Evolutionary conservation across 305 asterid species (phyloP), one percentile per base, ranked within the genome.

Genomic region (Vinca major): DNA sequence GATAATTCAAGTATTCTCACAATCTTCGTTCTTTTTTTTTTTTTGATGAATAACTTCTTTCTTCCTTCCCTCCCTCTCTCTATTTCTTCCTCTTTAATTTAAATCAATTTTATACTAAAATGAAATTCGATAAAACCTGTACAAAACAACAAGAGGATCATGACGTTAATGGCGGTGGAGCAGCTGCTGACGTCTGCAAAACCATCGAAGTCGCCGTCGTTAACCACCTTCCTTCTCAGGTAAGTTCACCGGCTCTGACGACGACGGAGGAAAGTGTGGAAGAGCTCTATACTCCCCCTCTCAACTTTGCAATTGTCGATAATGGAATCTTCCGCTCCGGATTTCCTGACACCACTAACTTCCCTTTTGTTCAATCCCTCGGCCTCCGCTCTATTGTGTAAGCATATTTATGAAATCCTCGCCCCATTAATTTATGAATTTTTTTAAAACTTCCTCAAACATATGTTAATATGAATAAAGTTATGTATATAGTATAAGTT

Each of bases 321-420:
- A 67, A 70, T 54, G 95, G 88, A 55, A 78, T 87, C 67, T 87
- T 77, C 69, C 64, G 95, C 77, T 89, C 93, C 7, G 96, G 96
- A 19, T 86, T 89, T 10, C 96, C 96, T 10, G 82, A 86, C 62
- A 54, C 84, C 6, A 64, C 81, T 67, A 88, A 89, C 83, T 88
- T 89, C 82, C 43, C 80, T 67, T 89, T 88, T 64, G 84, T 89
- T 17, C 79, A 79, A 48, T 80, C 89, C 70, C 91, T 89, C 70
- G 72, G 79, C 39, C 91, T 89, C 65, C 83, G 86, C 63, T 89
- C 96, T n/a, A 77, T 89, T 80, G 65, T 89, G 96, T 89, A 72
- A 65, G 73, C 33, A 26, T 26, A 26, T 26, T 26, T 26, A 26
- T 26, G 33, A 26, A 26, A 26, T 26, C 33, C 0, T 1, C 58